Evolutionary conservation across 2,329 filamentous ascomycete species (phyloP).

Genomic region (Pseudofabraea citricarpa): DNA sequence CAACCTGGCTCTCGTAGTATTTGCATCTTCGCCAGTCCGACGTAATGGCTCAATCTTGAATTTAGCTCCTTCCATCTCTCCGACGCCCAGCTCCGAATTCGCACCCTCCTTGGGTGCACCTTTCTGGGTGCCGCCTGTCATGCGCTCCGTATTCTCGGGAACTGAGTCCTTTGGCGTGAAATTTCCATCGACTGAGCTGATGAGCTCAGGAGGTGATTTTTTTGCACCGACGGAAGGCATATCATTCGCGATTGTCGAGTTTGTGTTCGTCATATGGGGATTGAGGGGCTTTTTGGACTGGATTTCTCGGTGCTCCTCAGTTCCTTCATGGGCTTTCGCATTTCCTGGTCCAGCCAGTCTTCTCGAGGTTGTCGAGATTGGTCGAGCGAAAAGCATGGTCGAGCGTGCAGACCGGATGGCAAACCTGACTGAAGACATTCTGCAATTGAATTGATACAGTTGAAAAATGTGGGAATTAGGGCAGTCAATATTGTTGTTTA

Average conservation of each 20-base stretch:
- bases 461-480: no score
- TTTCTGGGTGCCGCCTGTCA: constrained; percentile 59
- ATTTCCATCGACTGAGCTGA: constrained; percentile 49
- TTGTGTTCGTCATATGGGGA: constrained; percentile 60
- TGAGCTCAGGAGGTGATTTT: constrained; percentile 53
- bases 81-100: constrained; percentile 65
- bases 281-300: constrained; percentile 55
- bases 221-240: constrained; percentile 55
- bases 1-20: constrained; percentile 85
- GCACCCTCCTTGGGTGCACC: constrained; percentile 37
- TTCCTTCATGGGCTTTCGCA: constrained; percentile 41
- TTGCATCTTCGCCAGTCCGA: constrained; percentile 74
- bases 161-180: constrained; percentile 55
- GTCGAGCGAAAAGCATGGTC: constrained; percentile 17
- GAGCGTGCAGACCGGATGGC: constrained; percentile 16
- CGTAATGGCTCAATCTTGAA: constrained; percentile 90
- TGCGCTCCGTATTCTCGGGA: constrained; percentile 58
- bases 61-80: constrained; percentile 79
- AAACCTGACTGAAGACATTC: constrained; percentile 20
- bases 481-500: no score
- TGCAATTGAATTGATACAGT: no score
- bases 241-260: constrained; percentile 57
- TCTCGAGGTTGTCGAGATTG: constrained; percentile 16
- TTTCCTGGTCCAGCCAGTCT: constrained; percentile 22
- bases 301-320: constrained; percentile 46